Base-by-base conservation (phyloP, 2,329 filamentous ascomycete genomes). In the Sporothrix inflata region DNA sequence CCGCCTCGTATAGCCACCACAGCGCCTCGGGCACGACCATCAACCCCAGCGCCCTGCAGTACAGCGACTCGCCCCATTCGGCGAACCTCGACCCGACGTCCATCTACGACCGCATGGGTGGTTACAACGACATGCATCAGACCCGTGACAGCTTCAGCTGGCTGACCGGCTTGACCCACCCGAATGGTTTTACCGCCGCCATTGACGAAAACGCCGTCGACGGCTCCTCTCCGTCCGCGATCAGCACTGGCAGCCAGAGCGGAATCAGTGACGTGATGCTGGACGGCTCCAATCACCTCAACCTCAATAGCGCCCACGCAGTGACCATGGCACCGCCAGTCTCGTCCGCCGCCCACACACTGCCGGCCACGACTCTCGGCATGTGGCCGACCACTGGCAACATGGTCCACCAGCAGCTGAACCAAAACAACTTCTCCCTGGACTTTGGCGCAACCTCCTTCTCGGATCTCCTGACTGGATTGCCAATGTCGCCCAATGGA, bases 241-340 rank as follows among this genome's bases (percentile, higher is more conserved):
- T 98, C 80, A 98, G 95, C 83, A 97, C 93, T 57, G 93, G 93
- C 73, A 98, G 94, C 82, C 94, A 97, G 79, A 95, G 92, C 80
- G 93, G 91, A 68, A 92, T 94, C 80, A 97, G 93, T 81, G 96
- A 98, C 79, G 90, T 94, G 73, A 94, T 97, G 91, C 85, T 96
- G 72, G 94, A 98, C 81, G 93, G 93, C 73, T 89, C 89, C 49
- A 91, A 90, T 80, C 89, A 91, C 75, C 85, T 74, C 24, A 61
- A 60, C 45, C 21, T 47, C 42, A 66, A 66, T 27, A 49, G 49
- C 40, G 61, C 9, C 12, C 24, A 55, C 14, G 11, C 74, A 0
- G 47, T 87, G 53, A 84, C 86, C 49, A 82, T 85, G 72, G 82
- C 85, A 24, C 82, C 84, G 11, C 60, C 60, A 16, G 84, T 83